Evolutionary conservation across 108 stramenopile species (phyloP).

Genomic region (Skeletonema potamos): DNA sequence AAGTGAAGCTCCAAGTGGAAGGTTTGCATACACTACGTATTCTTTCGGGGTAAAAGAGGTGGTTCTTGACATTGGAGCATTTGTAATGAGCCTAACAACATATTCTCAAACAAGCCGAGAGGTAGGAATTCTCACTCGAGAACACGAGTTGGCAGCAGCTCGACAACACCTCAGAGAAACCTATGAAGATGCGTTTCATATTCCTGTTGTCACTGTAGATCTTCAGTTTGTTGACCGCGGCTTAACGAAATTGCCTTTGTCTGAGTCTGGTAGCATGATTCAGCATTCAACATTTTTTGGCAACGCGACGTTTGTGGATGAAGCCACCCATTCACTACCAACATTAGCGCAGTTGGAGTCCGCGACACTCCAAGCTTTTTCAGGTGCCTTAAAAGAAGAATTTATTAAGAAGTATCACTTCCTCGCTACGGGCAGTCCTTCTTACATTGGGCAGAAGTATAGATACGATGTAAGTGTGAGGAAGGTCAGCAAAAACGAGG

Average conservation of each 20-base stretch:
- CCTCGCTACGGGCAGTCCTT: neutral
- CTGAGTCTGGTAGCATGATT: neutral
- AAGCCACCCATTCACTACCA: neutral
- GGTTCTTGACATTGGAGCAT: neutral
- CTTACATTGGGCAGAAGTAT: neutral
- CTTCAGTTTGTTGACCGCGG: conserved; percentile 3
- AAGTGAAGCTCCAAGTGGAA: neutral
- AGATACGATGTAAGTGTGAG: neutral
- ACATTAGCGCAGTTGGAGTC: neutral
- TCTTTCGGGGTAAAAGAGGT: neutral
- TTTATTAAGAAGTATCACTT: neutral
- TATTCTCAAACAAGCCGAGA: conserved; percentile 6
- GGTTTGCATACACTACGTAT: neutral
- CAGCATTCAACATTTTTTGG: conserved; percentile 1
- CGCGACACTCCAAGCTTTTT: neutral
- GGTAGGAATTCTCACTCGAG: neutral
- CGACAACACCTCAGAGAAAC: conserved; percentile 1
- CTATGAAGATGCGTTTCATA: neutral
- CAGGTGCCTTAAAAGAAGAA: neutral
- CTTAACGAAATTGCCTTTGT: neutral
- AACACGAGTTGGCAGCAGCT: conserved; percentile 7
- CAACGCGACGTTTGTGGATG: neutral
- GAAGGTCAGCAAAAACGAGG: neutral
- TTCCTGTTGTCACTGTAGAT: neutral
- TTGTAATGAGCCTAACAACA: neutral